Conservation (phyloP, 2,329 filamentous ascomycete genomes). For the Xylariaceae sp. region DNA sequence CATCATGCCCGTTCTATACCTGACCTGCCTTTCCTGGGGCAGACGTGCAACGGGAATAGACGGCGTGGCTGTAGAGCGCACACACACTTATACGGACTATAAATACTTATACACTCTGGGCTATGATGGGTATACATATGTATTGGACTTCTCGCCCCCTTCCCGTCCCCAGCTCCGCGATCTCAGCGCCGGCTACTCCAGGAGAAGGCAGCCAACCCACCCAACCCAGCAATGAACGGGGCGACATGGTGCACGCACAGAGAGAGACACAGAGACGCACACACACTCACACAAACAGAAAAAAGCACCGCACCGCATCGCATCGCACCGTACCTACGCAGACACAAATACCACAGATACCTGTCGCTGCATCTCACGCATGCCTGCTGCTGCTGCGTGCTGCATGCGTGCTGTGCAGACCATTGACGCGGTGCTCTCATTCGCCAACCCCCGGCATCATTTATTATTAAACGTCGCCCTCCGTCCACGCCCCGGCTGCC, state of each 20-base stretch:
- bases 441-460: constrained; percentile 24
- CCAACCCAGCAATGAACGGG: constrained; percentile 12
- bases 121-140: too few species aligned
- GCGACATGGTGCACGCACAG: not conserved
- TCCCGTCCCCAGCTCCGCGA: constrained; percentile 7
- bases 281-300: constrained; percentile 1
- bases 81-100: too few species aligned
- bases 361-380: constrained; percentile 35
- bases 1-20: too few species aligned
- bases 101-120: too few species aligned
- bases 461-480: constrained; percentile 25
- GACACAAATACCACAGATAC: too few species aligned
- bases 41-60: constrained; percentile 8
- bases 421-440: constrained; percentile 29
- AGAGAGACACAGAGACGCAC: not conserved
- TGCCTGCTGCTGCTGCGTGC: constrained; percentile 30
- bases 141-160: constrained; percentile 12
- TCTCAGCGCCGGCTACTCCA: not conserved
- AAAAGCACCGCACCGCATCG: too few species aligned
- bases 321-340: too few species aligned
- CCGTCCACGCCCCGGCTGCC: too few species aligned
- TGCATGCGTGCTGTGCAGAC: constrained; percentile 24
- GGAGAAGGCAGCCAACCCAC: not conserved
- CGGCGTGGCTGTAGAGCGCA: not conserved
- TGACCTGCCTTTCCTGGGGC: constrained; percentile 18